phyloP scores from a whole-genome alignment of 495 filamentous ascomycete genomes.

The Xylaria cubensis region DNA sequence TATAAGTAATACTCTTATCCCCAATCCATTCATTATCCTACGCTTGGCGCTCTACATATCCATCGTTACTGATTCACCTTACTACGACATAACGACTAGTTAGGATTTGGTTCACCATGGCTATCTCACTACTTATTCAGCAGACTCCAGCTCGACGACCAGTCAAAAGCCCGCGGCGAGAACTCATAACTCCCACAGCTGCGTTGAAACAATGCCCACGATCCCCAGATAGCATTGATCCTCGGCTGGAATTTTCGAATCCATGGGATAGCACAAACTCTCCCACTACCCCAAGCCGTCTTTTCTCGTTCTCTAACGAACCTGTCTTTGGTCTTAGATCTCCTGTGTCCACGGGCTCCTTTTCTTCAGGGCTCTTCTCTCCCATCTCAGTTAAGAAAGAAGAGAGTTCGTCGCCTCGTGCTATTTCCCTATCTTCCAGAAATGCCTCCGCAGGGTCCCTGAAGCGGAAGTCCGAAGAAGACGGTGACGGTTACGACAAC shows the following conservation, averaged over 20 bases:
- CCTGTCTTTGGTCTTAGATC: neutral
- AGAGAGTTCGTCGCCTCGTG: neutral
- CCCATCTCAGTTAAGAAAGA: neutral
- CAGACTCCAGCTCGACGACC: neutral
- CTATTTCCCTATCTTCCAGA: neutral
- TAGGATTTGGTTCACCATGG: conserved; percentile 1
- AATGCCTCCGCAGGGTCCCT: neutral
- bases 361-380: neutral
- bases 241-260: neutral
- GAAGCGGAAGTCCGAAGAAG: neutral
- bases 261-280: neutral
- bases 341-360: neutral
- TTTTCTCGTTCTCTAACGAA: neutral
- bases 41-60: neutral
- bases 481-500: neutral
- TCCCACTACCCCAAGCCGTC: neutral
- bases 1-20: conserved; percentile 33
- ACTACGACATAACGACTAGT: neutral
- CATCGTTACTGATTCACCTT: neutral
- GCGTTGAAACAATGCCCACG: neutral
- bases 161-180: neutral
- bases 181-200: neutral
- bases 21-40: neutral
- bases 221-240: neutral
- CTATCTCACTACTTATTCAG: neutral